Percentiles rank a stretch among this genome's conserved stretches.
Evolutionary conservation across 164 flowering plant species (phyloP).

Genomic region (Vitis rupestris): DNA sequence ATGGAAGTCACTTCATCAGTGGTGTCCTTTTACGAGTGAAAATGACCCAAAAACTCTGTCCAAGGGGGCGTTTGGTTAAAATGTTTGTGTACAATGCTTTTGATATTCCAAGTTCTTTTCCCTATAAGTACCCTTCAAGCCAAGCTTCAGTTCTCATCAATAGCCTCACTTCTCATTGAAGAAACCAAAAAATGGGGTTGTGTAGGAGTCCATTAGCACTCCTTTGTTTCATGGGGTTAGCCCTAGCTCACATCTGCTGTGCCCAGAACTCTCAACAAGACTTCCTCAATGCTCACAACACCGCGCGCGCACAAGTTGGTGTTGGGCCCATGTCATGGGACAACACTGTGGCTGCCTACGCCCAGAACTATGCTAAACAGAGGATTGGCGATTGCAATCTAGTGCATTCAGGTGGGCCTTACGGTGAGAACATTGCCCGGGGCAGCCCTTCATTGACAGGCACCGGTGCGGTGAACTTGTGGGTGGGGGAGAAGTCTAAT

Average conservation of each 20-base stretch:
- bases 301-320: constrained; percentile 29
- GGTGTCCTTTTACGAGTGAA: no score
- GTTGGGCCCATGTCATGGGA: constrained; percentile 38
- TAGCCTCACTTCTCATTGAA: no score
- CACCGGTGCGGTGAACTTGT: neutral
- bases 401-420: constrained; percentile 38
- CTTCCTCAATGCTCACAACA: constrained; percentile 36
- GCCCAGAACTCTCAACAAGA: constrained; percentile 42
- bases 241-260: constrained; percentile 1
- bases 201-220: neutral
- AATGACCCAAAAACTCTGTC: no score
- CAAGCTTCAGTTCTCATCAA: no score
- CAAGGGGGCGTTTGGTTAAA: no score
- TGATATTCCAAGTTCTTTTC: no score
- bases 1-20: no score
- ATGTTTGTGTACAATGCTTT: no score
- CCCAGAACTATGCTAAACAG: constrained; percentile 30
- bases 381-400: constrained; percentile 25
- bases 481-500: no score
- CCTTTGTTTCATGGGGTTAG: constrained; percentile 6
- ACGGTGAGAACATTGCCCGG: constrained; percentile 19
- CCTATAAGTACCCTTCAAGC: no score
- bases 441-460: constrained; percentile 3
- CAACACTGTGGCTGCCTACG: constrained; percentile 29
- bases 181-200: no score